These are phyloP conservation scores for Lithocarpus polystachyus DNA, from an alignment of 306 rosid genomes.

Conservation along the genomic window DNA sequence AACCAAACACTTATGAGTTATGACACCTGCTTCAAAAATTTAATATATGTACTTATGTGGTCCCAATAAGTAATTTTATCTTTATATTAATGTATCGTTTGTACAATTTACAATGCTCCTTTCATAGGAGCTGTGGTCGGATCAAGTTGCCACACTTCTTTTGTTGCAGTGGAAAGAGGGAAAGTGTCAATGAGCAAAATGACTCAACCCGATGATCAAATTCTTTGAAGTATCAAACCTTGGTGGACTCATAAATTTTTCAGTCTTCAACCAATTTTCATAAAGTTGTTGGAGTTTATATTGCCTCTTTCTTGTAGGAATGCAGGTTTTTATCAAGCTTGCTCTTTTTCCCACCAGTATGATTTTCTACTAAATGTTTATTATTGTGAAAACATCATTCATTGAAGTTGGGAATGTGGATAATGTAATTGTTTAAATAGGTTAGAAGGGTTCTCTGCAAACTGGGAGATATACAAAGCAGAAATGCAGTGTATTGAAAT, in stretches of 20 bases:
- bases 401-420: neutral
- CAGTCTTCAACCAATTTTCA: neutral
- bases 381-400: neutral
- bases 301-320: neutral
- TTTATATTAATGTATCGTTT: neutral
- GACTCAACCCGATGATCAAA: constrained; percentile 28
- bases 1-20: neutral
- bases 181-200: constrained; percentile 21
- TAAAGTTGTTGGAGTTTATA: neutral
- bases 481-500: too few relatives aligned
- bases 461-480: too few relatives aligned
- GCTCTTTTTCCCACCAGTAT: neutral
- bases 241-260: neutral
- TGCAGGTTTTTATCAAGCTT: neutral
- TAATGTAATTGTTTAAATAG: neutral
- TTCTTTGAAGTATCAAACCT: neutral
- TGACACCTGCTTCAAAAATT: neutral
- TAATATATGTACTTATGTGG: neutral
- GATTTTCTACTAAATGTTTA: neutral
- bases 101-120: neutral
- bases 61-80: neutral
- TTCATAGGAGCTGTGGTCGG: neutral
- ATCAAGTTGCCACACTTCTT: constrained; percentile 57
- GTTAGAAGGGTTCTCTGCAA: neutral
- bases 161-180: constrained; percentile 55